phyloP scores from a whole-genome alignment of 75 land plant species.

The Larix kaempferi region DNA sequence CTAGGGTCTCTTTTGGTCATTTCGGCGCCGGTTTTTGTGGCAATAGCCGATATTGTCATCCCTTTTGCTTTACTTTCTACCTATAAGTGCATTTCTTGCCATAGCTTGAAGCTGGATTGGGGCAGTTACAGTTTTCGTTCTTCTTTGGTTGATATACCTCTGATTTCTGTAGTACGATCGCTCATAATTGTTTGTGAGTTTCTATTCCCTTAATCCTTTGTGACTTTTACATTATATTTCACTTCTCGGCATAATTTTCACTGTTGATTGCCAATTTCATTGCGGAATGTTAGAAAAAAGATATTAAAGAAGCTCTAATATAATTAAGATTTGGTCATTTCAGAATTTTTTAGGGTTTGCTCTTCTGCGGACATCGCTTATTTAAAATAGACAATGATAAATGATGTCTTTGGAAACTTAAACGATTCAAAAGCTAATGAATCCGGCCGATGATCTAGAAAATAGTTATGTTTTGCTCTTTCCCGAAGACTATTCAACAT shows the following conservation, averaged over 20 bases:
- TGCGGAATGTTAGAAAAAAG: not conserved
- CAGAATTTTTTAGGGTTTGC: not conserved
- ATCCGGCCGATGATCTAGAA: not conserved
- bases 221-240: not conserved
- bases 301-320: not conserved
- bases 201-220: not conserved
- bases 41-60: conserved; percentile 55
- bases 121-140: conserved; percentile 58
- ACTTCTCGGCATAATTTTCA: not conserved
- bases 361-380: not conserved
- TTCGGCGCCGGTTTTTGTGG: conserved; percentile 67
- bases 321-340: not conserved
- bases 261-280: not conserved
- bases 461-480: not conserved
- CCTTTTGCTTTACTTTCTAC: conserved; percentile 47
- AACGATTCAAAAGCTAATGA: no score
- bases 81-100: conserved; percentile 54
- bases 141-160: conserved; percentile 82
- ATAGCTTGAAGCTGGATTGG: conserved; percentile 51
- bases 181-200: conserved; percentile 67
- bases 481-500: not conserved
- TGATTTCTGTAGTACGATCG: conserved; percentile 69
- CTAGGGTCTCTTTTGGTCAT: conserved; percentile 61
- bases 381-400: no score
- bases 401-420: no score